phyloP scores from a whole-genome alignment of 306 rosid species.

The Glycine tomentella region DNA sequence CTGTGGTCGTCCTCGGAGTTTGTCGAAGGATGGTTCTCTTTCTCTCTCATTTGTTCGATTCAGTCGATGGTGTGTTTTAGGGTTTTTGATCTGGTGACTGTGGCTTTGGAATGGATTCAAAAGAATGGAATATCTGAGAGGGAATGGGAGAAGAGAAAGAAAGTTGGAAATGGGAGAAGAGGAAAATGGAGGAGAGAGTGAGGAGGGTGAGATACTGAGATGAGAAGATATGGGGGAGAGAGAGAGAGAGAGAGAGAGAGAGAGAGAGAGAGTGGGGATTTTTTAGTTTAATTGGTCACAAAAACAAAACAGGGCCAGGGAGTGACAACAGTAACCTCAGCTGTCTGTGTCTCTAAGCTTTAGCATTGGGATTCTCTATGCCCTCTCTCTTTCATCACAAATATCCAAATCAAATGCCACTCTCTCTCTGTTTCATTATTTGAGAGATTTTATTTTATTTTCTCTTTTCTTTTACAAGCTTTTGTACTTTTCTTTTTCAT shows the following conservation, averaged over 20 bases:
- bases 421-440: conserved; percentile 59
- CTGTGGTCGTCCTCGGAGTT: too few species aligned
- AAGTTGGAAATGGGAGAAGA: background rate
- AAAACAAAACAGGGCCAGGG: conserved; percentile 39
- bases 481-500: conserved; percentile 21
- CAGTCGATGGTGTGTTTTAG: background rate
- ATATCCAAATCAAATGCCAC: conserved; percentile 57
- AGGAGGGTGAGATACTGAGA: background rate
- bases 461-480: conserved; percentile 7
- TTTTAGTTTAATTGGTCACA: conserved; percentile 56
- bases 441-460: conserved; percentile 25
- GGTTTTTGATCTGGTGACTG: conserved; percentile 45
- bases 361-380: conserved; percentile 76
- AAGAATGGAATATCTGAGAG: conserved; percentile 41
- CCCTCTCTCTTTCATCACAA: conserved; percentile 56
- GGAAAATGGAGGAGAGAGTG: background rate
- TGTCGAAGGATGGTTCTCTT: conserved; percentile 50
- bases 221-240: background rate
- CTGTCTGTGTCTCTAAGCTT: conserved; percentile 64
- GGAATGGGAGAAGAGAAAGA: background rate
- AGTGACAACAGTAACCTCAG: conserved; percentile 63
- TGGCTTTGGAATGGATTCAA: conserved; percentile 18
- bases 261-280: conserved; percentile 33
- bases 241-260: conserved; percentile 10
- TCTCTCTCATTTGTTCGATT: conserved; percentile 44